Evolutionary conservation across 257 asterid species (phyloP).

Genomic region (Capsicum pubescens): DNA sequence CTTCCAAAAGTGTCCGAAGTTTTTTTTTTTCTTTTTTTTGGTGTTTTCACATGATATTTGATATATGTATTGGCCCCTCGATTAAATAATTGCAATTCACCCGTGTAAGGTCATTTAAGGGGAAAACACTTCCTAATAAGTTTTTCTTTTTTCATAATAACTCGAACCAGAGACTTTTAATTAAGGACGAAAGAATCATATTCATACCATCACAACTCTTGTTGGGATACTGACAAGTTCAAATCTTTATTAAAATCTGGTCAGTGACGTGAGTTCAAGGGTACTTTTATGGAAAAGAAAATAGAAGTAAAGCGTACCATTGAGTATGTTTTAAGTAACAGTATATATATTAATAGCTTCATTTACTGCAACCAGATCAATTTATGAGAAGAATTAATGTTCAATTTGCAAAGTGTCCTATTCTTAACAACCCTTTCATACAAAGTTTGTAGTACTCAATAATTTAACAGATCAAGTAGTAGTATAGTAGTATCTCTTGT

Average conservation of each 20-base stretch:
- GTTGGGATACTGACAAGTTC: neutral
- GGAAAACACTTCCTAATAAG: no score
- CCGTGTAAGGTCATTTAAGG: no score
- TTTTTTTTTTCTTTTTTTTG: no score
- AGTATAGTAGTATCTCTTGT: neutral
- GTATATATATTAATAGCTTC: slow-evolving; percentile 2
- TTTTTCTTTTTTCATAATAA: no score
- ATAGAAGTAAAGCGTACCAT: slow-evolving; percentile 44
- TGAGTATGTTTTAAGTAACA: slow-evolving; percentile 53
- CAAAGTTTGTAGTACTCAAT: no score
- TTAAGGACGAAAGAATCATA: neutral
- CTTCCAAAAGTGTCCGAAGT: neutral
- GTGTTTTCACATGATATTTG: no score
- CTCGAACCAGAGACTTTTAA: no score
- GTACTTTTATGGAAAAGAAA: neutral
- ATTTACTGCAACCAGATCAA: neutral
- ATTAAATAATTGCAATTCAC: no score
- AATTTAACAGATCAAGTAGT: neutral
- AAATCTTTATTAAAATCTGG: neutral
- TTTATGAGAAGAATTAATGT: neutral
- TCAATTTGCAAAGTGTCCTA: neutral
- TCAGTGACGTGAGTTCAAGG: neutral
- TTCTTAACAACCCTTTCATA: neutral
- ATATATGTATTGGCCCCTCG: no score
- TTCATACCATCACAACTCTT: neutral